A percentile compares a stretch with the other conserved stretches of the same genome.
Evolutionary conservation across 352 stramenopile genomes (phyloP).

Genomic region (Stramenopiles sp.): DNA sequence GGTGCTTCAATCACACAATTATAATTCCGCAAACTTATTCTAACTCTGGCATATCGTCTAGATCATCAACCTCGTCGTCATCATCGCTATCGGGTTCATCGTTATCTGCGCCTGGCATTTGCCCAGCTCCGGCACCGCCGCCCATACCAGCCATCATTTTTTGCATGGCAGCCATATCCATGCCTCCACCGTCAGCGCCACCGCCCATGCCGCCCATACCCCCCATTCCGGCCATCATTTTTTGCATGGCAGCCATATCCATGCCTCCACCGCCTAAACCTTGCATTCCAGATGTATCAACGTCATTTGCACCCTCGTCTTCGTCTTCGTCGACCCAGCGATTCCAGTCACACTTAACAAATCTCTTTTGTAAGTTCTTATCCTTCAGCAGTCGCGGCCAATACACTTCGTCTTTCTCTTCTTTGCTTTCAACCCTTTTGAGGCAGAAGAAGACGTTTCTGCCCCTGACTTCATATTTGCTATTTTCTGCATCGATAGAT

Average conservation of each 20-base stretch:
- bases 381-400: slow-evolving; percentile 84
- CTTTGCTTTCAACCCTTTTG: slow-evolving; percentile 50
- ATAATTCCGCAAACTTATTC: too few relatives aligned
- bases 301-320: slow-evolving; percentile 57
- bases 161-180: neutral
- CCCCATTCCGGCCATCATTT: slow-evolving; percentile 17
- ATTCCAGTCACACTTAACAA: slow-evolving; percentile 85
- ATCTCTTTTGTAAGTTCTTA: slow-evolving; percentile 87
- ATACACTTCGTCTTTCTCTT: slow-evolving; percentile 44
- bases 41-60: slow-evolving; percentile 38
- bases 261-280: slow-evolving; percentile 42
- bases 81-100: slow-evolving; percentile 29
- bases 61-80: slow-evolving; percentile 52
- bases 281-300: slow-evolving; percentile 55
- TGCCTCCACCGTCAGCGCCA: neutral
- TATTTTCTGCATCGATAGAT: slow-evolving; percentile 67
- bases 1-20: too few relatives aligned
- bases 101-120: slow-evolving; percentile 24
- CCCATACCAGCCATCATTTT: neutral
- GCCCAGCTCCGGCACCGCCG: slow-evolving; percentile 15
- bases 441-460: slow-evolving; percentile 86
- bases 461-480: slow-evolving; percentile 80
- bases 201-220: slow-evolving; percentile 18
- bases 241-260: slow-evolving; percentile 40
- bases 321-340: slow-evolving; percentile 91